Base-by-base conservation (phyloP, 495 filamentous ascomycete species). In the Penicillium crystallinum region DNA sequence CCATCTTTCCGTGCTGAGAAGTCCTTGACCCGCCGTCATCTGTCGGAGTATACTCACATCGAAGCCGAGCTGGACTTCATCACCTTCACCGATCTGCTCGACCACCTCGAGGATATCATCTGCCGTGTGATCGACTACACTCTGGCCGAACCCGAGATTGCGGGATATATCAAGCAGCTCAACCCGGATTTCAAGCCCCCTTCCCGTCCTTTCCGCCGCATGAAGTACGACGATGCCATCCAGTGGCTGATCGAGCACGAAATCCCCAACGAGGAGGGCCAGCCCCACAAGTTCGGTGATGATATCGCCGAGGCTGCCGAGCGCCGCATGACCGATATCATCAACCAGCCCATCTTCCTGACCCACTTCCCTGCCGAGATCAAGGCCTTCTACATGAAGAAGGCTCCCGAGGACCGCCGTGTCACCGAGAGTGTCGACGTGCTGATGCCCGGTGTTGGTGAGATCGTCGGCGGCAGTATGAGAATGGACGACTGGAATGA, bases 331-430 rank as follows among this genome's bases (percentile, higher is more conserved):
- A 97, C 92, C 10, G 93, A 97, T 62, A 87, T 86, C 52, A 95
- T 99, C 76, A 90, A 90, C 80, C 73, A 82, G 49, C 93, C 93
- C 31, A 96, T 99, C 69, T 90, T 99, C 76, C 77, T 99, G 14
- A 97, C 91, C 5, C 90, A 96, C 72, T 99, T 99, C 81, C 93
- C 93, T 1, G 86, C 85, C 30, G 88, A 92, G 71, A 95, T 99
- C 80, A 99, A 99, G 81, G 89, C 93, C 4, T 99, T 99, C 72
- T 99, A 99, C 76, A 99, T 99, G 93, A 89, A 90, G 78, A 95
- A 90, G 73, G 93, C 91, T 53, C 75, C 76, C 11, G 66, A 80
- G 14, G 93, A 98, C 64, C 76, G 73, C 42, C 82, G 91, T n/a
- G 88, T 96, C 31, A 99, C 93, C 1, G 93, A 99, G 79, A 91